A percentile compares a stretch with the other conserved stretches of the same genome.
These are phyloP conservation scores for Scheffersomyces ergatensis DNA, from an alignment of 805 yeast genomes.

Conservation along the genomic window DNA sequence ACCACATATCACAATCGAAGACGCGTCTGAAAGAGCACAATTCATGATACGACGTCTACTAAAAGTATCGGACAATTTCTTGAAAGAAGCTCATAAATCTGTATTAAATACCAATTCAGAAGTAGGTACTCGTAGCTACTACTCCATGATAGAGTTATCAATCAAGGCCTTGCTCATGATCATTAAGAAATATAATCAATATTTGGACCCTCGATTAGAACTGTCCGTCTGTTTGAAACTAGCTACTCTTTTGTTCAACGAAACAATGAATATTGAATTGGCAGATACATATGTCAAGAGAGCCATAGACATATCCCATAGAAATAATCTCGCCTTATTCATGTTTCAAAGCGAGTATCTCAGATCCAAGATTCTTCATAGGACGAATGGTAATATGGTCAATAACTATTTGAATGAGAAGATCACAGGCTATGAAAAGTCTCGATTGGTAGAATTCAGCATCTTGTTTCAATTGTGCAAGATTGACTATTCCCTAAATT, in stretches of 20 bases:
- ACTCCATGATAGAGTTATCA: conserved; percentile 29
- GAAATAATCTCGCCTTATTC: conserved; percentile 19
- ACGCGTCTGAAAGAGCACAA: conserved; percentile 1
- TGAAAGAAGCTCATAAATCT: conserved; percentile 18
- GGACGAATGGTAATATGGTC: conserved; percentile 18
- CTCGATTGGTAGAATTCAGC: conserved; percentile 13
- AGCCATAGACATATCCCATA: conserved; percentile 25
- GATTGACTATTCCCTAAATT: conserved; percentile 24
- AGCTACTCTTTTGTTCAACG: conserved; percentile 35
- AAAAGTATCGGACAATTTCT: conserved; percentile 17
- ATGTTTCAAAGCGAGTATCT: conserved; percentile 33
- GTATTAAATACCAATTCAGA: conserved; percentile 14
- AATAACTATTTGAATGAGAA: conserved; percentile 28
- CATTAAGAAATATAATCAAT: conserved; percentile 21
- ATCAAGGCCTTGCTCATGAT: conserved; percentile 35
- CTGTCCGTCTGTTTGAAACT: conserved; percentile 32
- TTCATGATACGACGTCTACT: conserved; percentile 11
- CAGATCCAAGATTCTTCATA: conserved; percentile 34
- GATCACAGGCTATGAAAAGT: conserved; percentile 13
- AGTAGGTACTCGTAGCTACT: conserved; percentile 20
- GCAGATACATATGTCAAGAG: conserved; percentile 40
- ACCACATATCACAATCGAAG: not conserved
- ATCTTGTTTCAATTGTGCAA: conserved; percentile 30
- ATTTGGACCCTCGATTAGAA: conserved; percentile 28
- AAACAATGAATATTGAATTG: conserved; percentile 37